Conservation (phyloP, 768 basidiomycete species). For the Flagelloscypha sp. region DNA sequence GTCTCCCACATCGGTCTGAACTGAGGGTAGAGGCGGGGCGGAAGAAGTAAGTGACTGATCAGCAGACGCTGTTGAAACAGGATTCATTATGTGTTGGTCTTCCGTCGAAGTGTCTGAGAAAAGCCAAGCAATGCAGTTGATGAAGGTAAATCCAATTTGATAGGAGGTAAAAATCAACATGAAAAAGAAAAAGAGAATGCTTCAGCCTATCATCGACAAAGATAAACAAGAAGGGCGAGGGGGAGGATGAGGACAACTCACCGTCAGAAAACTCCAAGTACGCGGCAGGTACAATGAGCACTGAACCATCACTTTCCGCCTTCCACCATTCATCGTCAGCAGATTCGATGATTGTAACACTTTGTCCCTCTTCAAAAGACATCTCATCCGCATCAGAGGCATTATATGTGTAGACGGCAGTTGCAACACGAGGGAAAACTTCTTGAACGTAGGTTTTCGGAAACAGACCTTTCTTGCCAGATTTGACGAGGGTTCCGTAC, state of each 20-base stretch:
- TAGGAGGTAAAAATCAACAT: slow-evolving; percentile 37
- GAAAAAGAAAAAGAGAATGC: slow-evolving; percentile 51
- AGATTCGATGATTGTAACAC: slow-evolving; percentile 69
- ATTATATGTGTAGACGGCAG: slow-evolving; percentile 72
- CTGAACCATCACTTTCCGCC: slow-evolving; percentile 75
- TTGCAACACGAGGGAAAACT: slow-evolving; percentile 55
- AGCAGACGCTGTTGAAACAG: slow-evolving; percentile 4
- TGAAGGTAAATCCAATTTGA: slow-evolving; percentile 16
- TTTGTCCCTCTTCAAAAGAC: slow-evolving; percentile 77
- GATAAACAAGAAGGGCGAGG: slow-evolving; percentile 55
- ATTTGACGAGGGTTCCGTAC: slow-evolving; percentile 66
- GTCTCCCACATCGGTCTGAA: slow-evolving; percentile 22
- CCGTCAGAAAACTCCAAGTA: slow-evolving; percentile 84
- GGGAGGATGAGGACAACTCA: slow-evolving; percentile 60
- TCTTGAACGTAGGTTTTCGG: slow-evolving; percentile 82
- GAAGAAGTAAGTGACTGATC: too few species aligned
- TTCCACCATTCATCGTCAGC: slow-evolving; percentile 95
- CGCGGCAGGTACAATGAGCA: slow-evolving; percentile 86
- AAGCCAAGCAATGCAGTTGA: slow-evolving; percentile 13
- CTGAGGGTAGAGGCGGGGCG: too few species aligned
- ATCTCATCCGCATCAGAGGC: slow-evolving; percentile 71
- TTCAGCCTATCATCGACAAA: slow-evolving; percentile 71
- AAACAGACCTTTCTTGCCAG: slow-evolving; percentile 76
- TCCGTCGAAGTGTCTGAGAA: slow-evolving; percentile 5
- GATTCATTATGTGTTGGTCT: slow-evolving; percentile 1